Evolutionary conservation across 306 rosid species (phyloP).

Genomic region (Begonia loranthoides): DNA sequence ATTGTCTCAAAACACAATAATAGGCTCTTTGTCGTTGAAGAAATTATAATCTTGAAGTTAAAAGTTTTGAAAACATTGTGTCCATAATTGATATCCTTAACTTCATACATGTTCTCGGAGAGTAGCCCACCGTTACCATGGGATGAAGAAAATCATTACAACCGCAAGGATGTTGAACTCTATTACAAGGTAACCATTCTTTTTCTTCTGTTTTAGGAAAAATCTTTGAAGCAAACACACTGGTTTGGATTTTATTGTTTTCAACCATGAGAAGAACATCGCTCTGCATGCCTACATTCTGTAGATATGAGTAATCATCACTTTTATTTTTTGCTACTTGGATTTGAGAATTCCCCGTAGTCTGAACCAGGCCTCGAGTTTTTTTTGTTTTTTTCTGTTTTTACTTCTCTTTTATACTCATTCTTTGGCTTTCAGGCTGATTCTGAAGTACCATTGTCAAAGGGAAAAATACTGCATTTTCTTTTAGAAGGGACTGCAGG

Average conservation of each 20-base stretch:
- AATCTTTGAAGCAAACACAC: too few species aligned
- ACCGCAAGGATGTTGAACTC: constrained; percentile 49
- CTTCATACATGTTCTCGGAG: constrained; percentile 72
- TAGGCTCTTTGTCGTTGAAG: too few species aligned
- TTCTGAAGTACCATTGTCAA: constrained; percentile 48
- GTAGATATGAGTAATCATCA: too few species aligned
- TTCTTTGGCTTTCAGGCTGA: constrained; percentile 25
- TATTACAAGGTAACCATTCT: constrained; percentile 60
- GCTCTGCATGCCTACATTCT: too few species aligned
- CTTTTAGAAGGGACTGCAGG: constrained; percentile 72
- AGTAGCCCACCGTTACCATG: constrained; percentile 51
- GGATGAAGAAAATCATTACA: constrained; percentile 68
- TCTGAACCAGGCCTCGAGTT: too few species aligned
- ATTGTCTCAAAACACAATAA: too few species aligned
- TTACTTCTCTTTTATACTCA: neutral
- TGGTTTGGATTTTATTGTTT: too few species aligned
- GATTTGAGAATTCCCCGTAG: too few species aligned
- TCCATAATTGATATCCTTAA: constrained; percentile 27
- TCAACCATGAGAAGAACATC: too few species aligned
- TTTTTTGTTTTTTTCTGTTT: neutral
- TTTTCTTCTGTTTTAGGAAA: neutral
- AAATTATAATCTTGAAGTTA: too few species aligned
- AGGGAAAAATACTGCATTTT: constrained; percentile 35
- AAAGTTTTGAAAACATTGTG: too few species aligned
- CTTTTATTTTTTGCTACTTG: too few species aligned